phyloP scores from a whole-genome alignment of 495 filamentous ascomycete genomes.

The Bathelium albidoporum region DNA sequence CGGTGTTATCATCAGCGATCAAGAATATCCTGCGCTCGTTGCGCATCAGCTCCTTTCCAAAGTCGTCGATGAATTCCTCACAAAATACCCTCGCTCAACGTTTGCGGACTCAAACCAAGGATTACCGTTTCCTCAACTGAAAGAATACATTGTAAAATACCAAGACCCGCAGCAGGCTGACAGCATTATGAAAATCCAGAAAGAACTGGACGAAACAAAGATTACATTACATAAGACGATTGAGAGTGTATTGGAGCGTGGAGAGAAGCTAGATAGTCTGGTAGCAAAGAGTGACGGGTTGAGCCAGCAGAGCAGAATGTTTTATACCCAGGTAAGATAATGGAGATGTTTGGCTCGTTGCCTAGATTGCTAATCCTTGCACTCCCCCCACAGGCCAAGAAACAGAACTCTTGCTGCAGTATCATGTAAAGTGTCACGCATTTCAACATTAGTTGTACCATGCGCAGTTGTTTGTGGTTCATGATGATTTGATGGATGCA shows the following conservation, averaged over 20 bases:
- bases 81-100: constrained; percentile 59
- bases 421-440: constrained; percentile 49
- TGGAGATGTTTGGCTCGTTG: neutral
- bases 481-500: too few relatives aligned
- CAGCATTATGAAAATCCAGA: constrained; percentile 73
- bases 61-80: constrained; percentile 85
- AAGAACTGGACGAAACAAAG: constrained; percentile 96
- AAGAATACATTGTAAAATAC: constrained; percentile 49
- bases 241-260: constrained; percentile 74
- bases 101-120: constrained; percentile 47
- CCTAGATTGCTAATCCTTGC: neutral
- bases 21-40: constrained; percentile 79
- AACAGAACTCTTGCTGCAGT: constrained; percentile 89
- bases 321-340: constrained; percentile 62
- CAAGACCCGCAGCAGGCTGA: constrained; percentile 26
- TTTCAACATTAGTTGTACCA: neutral
- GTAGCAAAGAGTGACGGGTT: constrained; percentile 82
- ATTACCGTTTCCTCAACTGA: constrained; percentile 57
- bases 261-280: constrained; percentile 84
- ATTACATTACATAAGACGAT: constrained; percentile 96
- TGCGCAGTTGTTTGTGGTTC: too few relatives aligned
- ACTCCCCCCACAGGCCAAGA: constrained; percentile 57
- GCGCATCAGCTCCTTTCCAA: constrained; percentile 93
- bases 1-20: constrained; percentile 80
- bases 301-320: constrained; percentile 89